phyloP scores from a whole-genome alignment of 2,329 filamentous ascomycete species.

The Cladosporium velox region DNA sequence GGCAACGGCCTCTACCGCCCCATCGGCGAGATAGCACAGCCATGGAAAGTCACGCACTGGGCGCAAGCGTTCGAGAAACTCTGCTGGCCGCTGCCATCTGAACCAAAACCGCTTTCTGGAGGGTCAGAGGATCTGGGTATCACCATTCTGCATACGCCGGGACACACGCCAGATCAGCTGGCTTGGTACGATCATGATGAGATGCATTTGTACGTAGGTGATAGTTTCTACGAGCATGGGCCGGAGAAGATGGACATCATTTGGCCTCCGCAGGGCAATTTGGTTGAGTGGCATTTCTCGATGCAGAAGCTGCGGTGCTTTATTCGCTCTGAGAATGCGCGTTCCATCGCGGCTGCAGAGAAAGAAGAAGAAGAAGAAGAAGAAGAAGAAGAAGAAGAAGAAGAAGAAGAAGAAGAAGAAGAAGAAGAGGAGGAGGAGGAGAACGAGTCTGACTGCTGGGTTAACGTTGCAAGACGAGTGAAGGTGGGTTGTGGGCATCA shows the following conservation, averaged over 20 bases:
- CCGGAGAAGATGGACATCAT: slow-evolving; percentile 43
- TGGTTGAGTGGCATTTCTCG: slow-evolving; percentile 43
- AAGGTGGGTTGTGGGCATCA: slow-evolving; percentile 42
- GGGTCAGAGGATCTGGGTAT: slow-evolving; percentile 38
- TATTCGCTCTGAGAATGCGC: slow-evolving; percentile 37
- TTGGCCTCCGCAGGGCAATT: slow-evolving; percentile 42
- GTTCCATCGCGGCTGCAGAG: slow-evolving; percentile 6
- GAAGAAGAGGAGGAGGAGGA: slow-evolving; percentile 22
- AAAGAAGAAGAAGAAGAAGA: slow-evolving; percentile 22
- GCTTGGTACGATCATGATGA: slow-evolving; percentile 50
- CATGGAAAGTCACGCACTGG: slow-evolving; percentile 48
- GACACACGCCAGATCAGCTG: slow-evolving; percentile 51
- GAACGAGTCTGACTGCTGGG: slow-evolving; percentile 25
- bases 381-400: slow-evolving; percentile 22
- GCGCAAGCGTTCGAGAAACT: slow-evolving; percentile 43
- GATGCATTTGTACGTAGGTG: slow-evolving; percentile 49
- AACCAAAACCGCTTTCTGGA: background rate
- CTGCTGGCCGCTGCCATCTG: slow-evolving; percentile 23
- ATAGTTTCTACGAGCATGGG: slow-evolving; percentile 47
- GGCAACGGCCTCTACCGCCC: slow-evolving; percentile 46
- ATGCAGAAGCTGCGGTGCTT: slow-evolving; percentile 41
- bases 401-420: slow-evolving; percentile 19
- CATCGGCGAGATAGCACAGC: slow-evolving; percentile 40
- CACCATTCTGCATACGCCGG: slow-evolving; percentile 49
- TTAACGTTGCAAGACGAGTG: slow-evolving; percentile 28